Evolutionary conservation across 2,329 filamentous ascomycete species (phyloP).

Genomic region (Sporothrix dimorphospora): DNA sequence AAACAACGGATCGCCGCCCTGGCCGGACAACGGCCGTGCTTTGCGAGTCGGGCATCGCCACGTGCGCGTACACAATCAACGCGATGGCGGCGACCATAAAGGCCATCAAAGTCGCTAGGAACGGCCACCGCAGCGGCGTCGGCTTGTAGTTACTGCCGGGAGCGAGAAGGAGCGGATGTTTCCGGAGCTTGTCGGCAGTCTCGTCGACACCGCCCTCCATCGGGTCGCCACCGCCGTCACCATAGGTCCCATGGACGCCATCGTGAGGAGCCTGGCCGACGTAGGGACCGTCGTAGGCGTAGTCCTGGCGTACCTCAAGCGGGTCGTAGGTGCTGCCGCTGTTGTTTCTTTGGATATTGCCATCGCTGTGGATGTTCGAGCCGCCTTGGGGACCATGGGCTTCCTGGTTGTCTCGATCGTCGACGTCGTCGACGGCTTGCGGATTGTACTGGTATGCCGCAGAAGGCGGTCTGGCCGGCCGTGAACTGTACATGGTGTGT

Average conservation of each 20-base stretch:
- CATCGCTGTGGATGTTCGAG: neutral
- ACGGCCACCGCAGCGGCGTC: slow-evolving; percentile 42
- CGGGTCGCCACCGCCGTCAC: neutral
- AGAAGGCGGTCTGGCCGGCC: slow-evolving; percentile 6
- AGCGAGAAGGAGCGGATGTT: neutral
- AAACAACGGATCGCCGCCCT: neutral
- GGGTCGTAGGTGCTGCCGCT: neutral
- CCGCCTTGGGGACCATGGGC: neutral
- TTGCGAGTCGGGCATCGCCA: slow-evolving; percentile 41
- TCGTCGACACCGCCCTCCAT: slow-evolving; percentile 36
- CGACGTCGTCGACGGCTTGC: slow-evolving; percentile 40
- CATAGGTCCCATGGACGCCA: neutral
- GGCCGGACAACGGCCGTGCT: slow-evolving; percentile 36
- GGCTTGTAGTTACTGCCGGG: slow-evolving; percentile 40
- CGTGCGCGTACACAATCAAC: slow-evolving; percentile 39
- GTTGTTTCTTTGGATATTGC: neutral
- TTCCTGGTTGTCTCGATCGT: slow-evolving; percentile 30
- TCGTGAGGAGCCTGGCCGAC: neutral
- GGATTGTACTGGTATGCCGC: slow-evolving; percentile 39
- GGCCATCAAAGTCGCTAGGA: slow-evolving; percentile 37
- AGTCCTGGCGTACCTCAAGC: neutral
- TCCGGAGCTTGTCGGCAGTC: slow-evolving; percentile 24
- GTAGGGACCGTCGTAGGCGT: neutral
- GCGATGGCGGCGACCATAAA: slow-evolving; percentile 38
- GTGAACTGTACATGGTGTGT: neutral